Base-by-base conservation (phyloP, 2,329 filamentous ascomycete species). In the Fusarium pseudograminearum region DNA sequence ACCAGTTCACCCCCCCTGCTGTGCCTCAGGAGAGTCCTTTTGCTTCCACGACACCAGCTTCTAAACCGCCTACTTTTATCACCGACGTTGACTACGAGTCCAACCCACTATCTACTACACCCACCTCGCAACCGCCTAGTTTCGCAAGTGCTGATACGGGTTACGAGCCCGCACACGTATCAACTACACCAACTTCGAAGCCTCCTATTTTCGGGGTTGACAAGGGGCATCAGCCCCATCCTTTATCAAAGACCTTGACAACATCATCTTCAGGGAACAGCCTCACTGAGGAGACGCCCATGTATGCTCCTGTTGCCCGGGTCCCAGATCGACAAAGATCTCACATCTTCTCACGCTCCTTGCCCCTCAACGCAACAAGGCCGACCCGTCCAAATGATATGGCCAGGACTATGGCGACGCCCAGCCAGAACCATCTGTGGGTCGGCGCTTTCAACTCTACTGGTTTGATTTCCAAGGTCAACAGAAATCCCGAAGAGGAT, bases 391-490 rank as follows among this genome's bases (percentile, higher is more conserved):
- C 77, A 20, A 73, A 75, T 53, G 79, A 81, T 20, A 71, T 76
- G 26, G 72, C 67, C 42, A 76, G 73, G 56, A 70, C 71, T 15
- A 71, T 79, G 51, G 78, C 73, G 60, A 71, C 91, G 85, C 41
- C 92, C 83, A 78, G 71, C 51, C 78, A 77, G 11, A 69, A 74
- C 1, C 74, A 76, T 76, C 91, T 94, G 24, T 86, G 92, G 58
- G 90, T 92, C 33, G 90, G 92, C 41, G 94, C 94, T 9, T 98
- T 98, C 80, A 94, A 93, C 84, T 98, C 96, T 2, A 98, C 96
- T 1, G 94, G 95, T 2, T 83, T 99, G 30, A 91, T 99, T 56
- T 98, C 96, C 14, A 99, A 99, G 82, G 93, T 97, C 79, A 97
- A 96, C 76, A 90, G 93, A 60, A 90, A 93, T 77, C 87, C 90